Conservation (phyloP, 2,329 filamentous ascomycete species). For the Epichloe baconii region DNA sequence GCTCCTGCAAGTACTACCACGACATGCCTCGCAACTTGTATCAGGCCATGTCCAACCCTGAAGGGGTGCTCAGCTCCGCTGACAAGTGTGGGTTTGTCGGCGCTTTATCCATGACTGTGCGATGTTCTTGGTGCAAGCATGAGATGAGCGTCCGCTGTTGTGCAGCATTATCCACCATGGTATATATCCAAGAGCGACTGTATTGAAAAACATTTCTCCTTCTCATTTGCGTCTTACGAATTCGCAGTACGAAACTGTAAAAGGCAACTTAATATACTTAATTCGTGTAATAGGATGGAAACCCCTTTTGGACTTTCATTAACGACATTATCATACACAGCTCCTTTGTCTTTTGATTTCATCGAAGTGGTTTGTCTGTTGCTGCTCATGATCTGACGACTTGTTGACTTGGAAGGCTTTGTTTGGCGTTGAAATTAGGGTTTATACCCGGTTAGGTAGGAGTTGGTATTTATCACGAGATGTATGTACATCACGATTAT, state of each 20-base stretch:
- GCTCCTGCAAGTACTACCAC: constrained; percentile 49
- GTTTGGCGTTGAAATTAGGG: neutral
- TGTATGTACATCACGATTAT: too few relatives aligned
- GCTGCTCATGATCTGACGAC: too few relatives aligned
- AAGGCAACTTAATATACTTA: neutral
- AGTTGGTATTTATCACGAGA: too few relatives aligned
- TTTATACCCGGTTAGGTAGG: neutral
- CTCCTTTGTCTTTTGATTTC: too few relatives aligned
- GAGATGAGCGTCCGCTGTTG: constrained; percentile 58
- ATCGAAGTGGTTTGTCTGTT: too few relatives aligned
- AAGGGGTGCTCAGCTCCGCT: constrained; percentile 36
- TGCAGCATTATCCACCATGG: constrained; percentile 52
- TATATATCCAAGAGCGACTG: constrained; percentile 52
- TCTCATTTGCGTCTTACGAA: neutral
- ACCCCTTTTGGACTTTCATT: too few relatives aligned
- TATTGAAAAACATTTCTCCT: constrained; percentile 21
- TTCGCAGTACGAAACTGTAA: neutral
- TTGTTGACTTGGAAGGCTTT: neutral
- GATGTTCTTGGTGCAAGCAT: constrained; percentile 61
- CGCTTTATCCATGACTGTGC: constrained; percentile 46
- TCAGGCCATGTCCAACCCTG: constrained; percentile 49
- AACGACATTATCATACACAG: too few relatives aligned
- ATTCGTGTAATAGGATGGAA: too few relatives aligned
- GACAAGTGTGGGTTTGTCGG: constrained; percentile 39
- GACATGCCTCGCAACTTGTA: constrained; percentile 53